These are phyloP conservation scores for Chamaecrista fasciculata DNA, from an alignment of 306 rosid species.

Conservation along the genomic window DNA sequence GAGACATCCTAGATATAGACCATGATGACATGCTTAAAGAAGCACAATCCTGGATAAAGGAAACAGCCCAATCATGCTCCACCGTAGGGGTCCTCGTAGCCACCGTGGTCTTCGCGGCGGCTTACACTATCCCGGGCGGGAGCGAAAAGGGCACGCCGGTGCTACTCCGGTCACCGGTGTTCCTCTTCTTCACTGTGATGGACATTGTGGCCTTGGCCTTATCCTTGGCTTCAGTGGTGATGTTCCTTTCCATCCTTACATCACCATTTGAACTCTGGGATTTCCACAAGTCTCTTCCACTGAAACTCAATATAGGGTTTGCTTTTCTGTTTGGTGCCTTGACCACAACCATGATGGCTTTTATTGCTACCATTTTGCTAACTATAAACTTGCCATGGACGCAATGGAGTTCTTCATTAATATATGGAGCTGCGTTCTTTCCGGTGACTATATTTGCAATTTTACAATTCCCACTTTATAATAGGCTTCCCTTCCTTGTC, in stretches of 20 bases:
- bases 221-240: conserved; percentile 39
- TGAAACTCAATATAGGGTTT: conserved; percentile 30
- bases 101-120: conserved; percentile 38
- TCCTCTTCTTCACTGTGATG: conserved; percentile 35
- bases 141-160: not conserved
- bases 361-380: conserved; percentile 32
- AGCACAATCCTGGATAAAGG: conserved; percentile 32
- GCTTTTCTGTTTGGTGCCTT: conserved; percentile 29
- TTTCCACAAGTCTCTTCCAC: conserved; percentile 29
- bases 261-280: conserved; percentile 32
- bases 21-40: not conserved
- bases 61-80: conserved; percentile 38
- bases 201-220: conserved; percentile 32
- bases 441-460: conserved; percentile 35
- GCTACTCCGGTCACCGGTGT: conserved; percentile 14
- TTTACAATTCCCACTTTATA: conserved; percentile 31
- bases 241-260: conserved; percentile 42
- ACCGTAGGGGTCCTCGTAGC: conserved; percentile 30
- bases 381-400: not conserved
- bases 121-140: conserved; percentile 35
- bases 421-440: conserved; percentile 28
- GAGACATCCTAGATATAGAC: not conserved
- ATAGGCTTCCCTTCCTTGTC: not conserved
- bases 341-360: conserved; percentile 35
- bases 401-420: conserved; percentile 16